Evolutionary conservation across 1,139 yeast species (phyloP).

Genomic region (Scheffersomyces titani): DNA sequence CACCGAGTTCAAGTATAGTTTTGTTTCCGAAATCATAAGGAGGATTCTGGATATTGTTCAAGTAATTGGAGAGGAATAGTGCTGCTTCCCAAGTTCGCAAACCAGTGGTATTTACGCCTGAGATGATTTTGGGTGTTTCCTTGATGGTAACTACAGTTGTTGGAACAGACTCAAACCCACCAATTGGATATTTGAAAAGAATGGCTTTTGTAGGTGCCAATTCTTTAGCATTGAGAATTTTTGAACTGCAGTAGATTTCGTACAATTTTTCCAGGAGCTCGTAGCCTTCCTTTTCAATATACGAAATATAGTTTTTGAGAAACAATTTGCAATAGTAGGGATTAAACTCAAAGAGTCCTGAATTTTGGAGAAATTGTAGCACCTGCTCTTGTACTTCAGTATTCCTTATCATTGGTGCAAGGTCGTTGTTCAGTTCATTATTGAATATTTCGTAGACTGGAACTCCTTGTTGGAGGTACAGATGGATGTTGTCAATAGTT

Average conservation of each 20-base stretch:
- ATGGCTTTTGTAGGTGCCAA: conserved; percentile 50
- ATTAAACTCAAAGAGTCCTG: conserved; percentile 31
- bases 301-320: conserved; percentile 39
- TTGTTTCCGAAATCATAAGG: conserved; percentile 13
- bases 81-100: conserved; percentile 95
- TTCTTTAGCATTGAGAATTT: conserved; percentile 39
- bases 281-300: conserved; percentile 28
- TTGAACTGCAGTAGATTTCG: conserved; percentile 44
- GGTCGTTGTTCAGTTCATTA: background rate
- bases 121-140: conserved; percentile 66
- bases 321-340: conserved; percentile 52
- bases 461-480: background rate
- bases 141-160: conserved; percentile 39
- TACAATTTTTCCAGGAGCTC: conserved; percentile 50
- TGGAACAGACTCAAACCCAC: conserved; percentile 13
- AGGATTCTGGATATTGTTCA: conserved; percentile 21
- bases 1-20: conserved; percentile 70
- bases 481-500: background rate
- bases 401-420: background rate
- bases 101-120: conserved; percentile 84
- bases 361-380: conserved; percentile 12
- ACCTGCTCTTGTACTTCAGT: conserved; percentile 16
- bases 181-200: conserved; percentile 45
- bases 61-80: conserved; percentile 56
- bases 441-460: background rate